Evolutionary conservation across 768 basidiomycete genomes (phyloP), one percentile per base, ranked within the genome.

Genomic region (Leccinum barrowsii): DNA sequence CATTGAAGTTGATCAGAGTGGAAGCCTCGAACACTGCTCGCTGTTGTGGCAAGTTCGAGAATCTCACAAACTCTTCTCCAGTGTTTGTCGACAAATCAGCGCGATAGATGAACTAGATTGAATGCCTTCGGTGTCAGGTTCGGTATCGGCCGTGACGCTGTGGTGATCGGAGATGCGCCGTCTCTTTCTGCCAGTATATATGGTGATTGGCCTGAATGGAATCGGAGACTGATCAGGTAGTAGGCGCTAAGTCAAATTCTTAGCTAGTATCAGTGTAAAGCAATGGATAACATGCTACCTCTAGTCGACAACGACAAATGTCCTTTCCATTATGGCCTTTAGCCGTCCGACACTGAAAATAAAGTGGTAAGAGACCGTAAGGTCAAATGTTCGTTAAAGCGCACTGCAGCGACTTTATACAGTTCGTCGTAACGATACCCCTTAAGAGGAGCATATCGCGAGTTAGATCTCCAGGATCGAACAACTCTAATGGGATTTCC

Each of bases 381-480:
- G 30, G 17, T 32, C 15, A 7, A n/a, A 51, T 51, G 26, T 3
- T 12, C 4, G 8, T 50, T 3, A 11, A 28, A n/a, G 32, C 15
- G 3, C 12, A 75, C 73, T 4, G 52, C 42, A 4, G 62, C 37
- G 3, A 73, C 60, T 35, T 26, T 71, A 55, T 73, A 74, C 2
- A 73, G 44, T 19, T 71, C 72, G 30, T 74, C 72, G 24, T 74
- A 73, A 2, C 72, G 73, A 34, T 63, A 65, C 8, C 70, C 71
- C 2, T 30, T 5, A 2, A 26, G 12, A 11, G 72, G 72, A 7
- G 73, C 66, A 59, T 70, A 73, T 44, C 56, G 54, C 10, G 73
- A 73, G 7, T 6, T 11, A 32, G 54, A 50, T 7, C 4, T 64
- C 17, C 4, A 59, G 7, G 72, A 69, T 15, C 72, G 64, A 44